These are phyloP conservation scores for Bryoglossum gracile DNA, from an alignment of 495 filamentous ascomycete species.

Conservation along the genomic window DNA sequence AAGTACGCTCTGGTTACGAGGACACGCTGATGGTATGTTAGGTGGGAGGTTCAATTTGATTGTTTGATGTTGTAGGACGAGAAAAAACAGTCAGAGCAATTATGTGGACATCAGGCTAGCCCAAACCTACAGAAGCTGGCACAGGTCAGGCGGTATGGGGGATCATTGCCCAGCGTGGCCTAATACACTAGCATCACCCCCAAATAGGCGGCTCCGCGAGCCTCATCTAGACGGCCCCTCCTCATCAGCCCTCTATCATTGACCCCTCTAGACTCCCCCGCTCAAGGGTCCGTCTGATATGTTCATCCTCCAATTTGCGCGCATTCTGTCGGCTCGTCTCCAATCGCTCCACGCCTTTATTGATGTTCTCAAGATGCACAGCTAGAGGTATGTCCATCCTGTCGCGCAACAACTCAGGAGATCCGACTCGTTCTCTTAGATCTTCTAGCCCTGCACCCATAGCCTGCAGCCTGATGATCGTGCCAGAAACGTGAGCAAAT, in stretches of 20 bases:
- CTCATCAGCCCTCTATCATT: conserved; percentile 10
- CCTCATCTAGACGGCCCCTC: not conserved
- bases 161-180: no score
- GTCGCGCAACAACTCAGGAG: conserved; percentile 48
- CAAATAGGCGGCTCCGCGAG: no score
- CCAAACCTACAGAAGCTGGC: no score
- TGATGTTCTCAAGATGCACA: conserved; percentile 64
- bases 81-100: no score
- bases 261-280: conserved; percentile 11
- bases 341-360: conserved; percentile 57
- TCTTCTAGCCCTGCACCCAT: conserved; percentile 62
- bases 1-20: no score
- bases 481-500: conserved; percentile 47
- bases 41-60: no score
- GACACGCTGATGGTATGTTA: no score
- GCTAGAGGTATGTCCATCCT: conserved; percentile 48
- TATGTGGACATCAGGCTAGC: no score
- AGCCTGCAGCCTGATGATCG: conserved; percentile 56
- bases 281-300: conserved; percentile 42
- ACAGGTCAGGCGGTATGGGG: no score
- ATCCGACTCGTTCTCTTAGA: conserved; percentile 55
- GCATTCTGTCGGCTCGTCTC: conserved; percentile 48
- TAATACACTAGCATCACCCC: no score
- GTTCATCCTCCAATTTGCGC: conserved; percentile 50
- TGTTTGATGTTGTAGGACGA: no score